Evolutionary conservation across 208 protist species (phyloP), one percentile per base, ranked within the genome.

Genomic region (Leishmania amazonensis): DNA sequence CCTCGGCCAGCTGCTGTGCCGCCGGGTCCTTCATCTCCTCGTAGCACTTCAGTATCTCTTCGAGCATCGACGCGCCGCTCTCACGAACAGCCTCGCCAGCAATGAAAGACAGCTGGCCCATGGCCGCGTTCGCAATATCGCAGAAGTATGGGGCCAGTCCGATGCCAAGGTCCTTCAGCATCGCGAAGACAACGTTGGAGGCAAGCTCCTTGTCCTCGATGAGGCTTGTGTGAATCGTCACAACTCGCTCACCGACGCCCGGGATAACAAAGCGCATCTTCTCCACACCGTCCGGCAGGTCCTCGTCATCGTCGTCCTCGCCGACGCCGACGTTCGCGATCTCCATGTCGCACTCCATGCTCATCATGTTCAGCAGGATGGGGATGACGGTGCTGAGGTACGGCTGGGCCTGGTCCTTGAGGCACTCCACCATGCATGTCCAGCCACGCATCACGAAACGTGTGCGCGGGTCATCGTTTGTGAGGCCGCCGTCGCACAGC

Each of bases 171-270:
- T 96, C 89, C 31, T 83, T 78, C 67, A 98, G 53, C 78, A 97
- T 95, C 42, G 90, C 77, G 68, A 86, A 90, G n/a, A 95, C 71
- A 38, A 97, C 87, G 71, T 90, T 96, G 71, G 89, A 79, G 21
- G 93, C 93, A 51, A 96, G 88, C 75, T 96, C 90, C 88, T 98
- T 98, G 79, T 98, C 95, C 87, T 98, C 92, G 79, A 96, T 97
- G 57, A 95, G 88, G 71, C 88, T 87, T 3, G 91, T 96, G 81
- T 95, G 92, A 54, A 98, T 83, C 78, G 91, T 93, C 53, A 91
- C 86, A 38, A 91, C 88, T 54, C 89, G 92, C 65, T 95, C 89
- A 67, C 95, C 95, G 19, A 91, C 86, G 70, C 93, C 93, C 47
- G 92, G 92, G 65, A 97, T 87, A 68, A 93, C 84, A 51, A 98